Evolutionary conservation across 805 yeast species (phyloP), one percentile per base, ranked within the genome.

Genomic region (Saturnispora kantuleensis): DNA sequence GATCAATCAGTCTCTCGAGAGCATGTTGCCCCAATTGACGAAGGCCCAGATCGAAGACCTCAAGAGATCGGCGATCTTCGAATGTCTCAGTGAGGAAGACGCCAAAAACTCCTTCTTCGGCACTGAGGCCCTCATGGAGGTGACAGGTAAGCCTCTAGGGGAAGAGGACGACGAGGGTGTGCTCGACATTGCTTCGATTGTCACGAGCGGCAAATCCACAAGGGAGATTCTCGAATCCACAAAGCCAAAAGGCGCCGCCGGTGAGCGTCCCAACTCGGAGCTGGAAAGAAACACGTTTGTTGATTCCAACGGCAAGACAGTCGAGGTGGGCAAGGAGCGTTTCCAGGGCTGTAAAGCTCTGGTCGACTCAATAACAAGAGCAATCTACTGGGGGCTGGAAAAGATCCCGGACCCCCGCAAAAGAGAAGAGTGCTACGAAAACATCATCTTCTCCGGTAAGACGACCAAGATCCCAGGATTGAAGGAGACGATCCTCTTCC

Each of bases 181-280:
- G 3, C 71, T 87, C 33, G 96, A 90, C 60, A 88, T 90, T 40
- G 96, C 96, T 2, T 86, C 88, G 35, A 78, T 89, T 52, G 93
- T 89, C 10, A 76, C 93, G 1, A 80, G 85, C 49, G 87, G 80
- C 11, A 76, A 81, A 50, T 55, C 65, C 17, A 77, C 88, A 2
- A 70, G 84, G 42, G 88, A 55, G 39, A 53, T 64, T 7, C 48
- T 64, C 39, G 63, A 53, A 16, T 62, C 61, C 35, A 56, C 53
- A 31, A 59, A 54, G 34, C 53, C 49, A 12, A 50, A 52, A 28
- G 48, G 35, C 5, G 49, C 45, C 15, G 46, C 46, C 4, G 31
- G 49, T 15, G 47, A 47, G 16, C 15, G 58, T 49, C 69, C 74
- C 31, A 89, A 90, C 63, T 68, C 74, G 33, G 90, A 86, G 56